Base-by-base conservation (phyloP, 441 rosid genomes). In the Jatropha multifida region DNA sequence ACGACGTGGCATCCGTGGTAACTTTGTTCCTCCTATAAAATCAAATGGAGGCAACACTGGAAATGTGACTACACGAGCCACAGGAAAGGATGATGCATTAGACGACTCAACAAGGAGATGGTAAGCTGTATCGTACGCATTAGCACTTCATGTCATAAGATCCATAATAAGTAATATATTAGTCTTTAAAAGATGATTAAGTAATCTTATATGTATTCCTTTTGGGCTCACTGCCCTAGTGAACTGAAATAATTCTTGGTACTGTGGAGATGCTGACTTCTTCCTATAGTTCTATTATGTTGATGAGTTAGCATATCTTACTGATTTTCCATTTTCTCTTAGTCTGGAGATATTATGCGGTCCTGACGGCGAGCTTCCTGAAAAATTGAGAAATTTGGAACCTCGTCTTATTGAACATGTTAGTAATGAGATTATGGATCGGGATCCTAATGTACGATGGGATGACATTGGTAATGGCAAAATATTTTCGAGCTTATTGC, bases 291-390 rank as follows among this genome's bases (percentile, higher is more conserved):
- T 71, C n/a, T 48, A 40, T 40, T 17, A 14, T 37, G 32, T 3
- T 65, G 56, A 15, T 8, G 42, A 54, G 20, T 65, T 54, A 38
- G 49, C 56, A 37, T 41, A 49, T 73, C 15, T 51, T 55, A 32
- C n/a, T 26, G 37, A 63, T 76, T 73, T 62, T 52, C 54, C 18
- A 60, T 64, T 44, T 65, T 67, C 26, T 72, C 73, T 68, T 77
- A 95, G 99, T 82, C 81, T 92, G 93, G 99, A 95, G 85, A 81
- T 90, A 91, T 89, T 95, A 42, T 90, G 97, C 65, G 97, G 99
- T 79, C 94, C 97, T 81, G 97, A 95, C 81, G 98, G 98, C 11
- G 98, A 95, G 85, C 96, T 95, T 81, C 99, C 97, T 13, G 97
- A 95, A 75, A 95, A 92, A 77, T 80, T 95, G 74, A 93, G 95